Conservation (phyloP, 257 asterid genomes). For the Plantago major region DNA sequence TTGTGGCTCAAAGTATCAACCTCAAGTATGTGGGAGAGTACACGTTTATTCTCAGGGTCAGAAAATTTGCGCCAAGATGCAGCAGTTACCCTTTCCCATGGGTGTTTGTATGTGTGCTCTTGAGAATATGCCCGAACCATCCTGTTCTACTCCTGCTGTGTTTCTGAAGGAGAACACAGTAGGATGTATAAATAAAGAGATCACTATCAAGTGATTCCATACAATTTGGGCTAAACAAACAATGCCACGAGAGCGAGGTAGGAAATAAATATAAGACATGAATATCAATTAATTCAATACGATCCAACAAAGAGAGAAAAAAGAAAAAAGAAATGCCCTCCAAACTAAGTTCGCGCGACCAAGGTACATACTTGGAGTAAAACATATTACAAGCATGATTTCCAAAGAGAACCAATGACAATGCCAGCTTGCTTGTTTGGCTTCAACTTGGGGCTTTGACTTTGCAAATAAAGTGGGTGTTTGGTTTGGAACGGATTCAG, state of each 20-base stretch:
- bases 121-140: conserved; percentile 95
- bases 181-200: too few species aligned
- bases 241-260: background rate
- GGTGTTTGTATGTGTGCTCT: conserved; percentile 92
- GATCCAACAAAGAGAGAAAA: too few species aligned
- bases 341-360: background rate
- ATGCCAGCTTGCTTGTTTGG: too few species aligned
- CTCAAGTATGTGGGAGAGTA: conserved; percentile 80
- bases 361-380: background rate
- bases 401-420: too few species aligned
- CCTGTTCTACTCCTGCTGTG: background rate
- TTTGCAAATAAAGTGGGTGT: too few species aligned
- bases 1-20: conserved; percentile 86
- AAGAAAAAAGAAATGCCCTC: too few species aligned
- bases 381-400: background rate
- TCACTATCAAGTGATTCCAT: too few species aligned
- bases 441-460: too few species aligned
- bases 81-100: conserved; percentile 94
- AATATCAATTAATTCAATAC: background rate
- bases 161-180: background rate
- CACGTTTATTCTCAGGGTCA: conserved; percentile 87
- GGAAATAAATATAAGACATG: conserved; percentile 2
- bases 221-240: too few species aligned
- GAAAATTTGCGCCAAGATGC: conserved; percentile 98
- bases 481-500: too few species aligned